Evolutionary conservation across 2,329 filamentous ascomycete species (phyloP).

Genomic region (Phaeoacremonium minimum): DNA sequence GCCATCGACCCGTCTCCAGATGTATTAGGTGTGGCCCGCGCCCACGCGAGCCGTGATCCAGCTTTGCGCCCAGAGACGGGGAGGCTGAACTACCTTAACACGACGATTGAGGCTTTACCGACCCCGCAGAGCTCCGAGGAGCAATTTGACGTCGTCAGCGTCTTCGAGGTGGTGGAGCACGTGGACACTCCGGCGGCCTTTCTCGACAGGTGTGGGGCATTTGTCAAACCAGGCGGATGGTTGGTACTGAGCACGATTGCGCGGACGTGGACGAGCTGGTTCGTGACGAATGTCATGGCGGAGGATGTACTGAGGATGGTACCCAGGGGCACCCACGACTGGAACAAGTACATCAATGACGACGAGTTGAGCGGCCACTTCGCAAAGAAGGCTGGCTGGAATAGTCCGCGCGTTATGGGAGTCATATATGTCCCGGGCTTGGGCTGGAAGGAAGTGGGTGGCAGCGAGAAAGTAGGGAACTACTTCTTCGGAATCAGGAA

Average conservation of each 20-base stretch:
- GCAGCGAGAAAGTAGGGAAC: slow-evolving; percentile 84
- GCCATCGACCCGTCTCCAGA: slow-evolving; percentile 75
- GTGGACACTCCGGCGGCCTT: slow-evolving; percentile 74
- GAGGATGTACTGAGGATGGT: slow-evolving; percentile 87
- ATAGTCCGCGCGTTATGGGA: slow-evolving; percentile 62
- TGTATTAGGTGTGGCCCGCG: slow-evolving; percentile 70
- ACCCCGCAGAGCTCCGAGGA: slow-evolving; percentile 29
- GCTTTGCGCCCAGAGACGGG: slow-evolving; percentile 39
- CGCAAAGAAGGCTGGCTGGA: slow-evolving; percentile 51
- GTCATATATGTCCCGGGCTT: slow-evolving; percentile 87
- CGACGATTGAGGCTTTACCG: slow-evolving; percentile 68
- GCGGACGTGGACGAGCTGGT: slow-evolving; percentile 80
- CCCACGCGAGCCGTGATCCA: slow-evolving; percentile 73
- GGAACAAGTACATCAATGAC: slow-evolving; percentile 92
- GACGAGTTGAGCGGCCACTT: slow-evolving; percentile 64
- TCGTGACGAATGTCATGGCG: slow-evolving; percentile 88
- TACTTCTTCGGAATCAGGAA: slow-evolving; percentile 87
- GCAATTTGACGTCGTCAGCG: slow-evolving; percentile 73
- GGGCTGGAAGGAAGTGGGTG: slow-evolving; percentile 80
- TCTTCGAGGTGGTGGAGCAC: slow-evolving; percentile 96
- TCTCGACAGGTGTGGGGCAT: slow-evolving; percentile 64
- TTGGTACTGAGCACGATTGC: slow-evolving; percentile 89
- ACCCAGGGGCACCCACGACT: slow-evolving; percentile 90
- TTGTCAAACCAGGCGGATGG: slow-evolving; percentile 90
- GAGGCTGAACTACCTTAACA: slow-evolving; percentile 70